Evolutionary conservation across 345 rosid genomes (phyloP).

Genomic region (Microcos paniculata): DNA sequence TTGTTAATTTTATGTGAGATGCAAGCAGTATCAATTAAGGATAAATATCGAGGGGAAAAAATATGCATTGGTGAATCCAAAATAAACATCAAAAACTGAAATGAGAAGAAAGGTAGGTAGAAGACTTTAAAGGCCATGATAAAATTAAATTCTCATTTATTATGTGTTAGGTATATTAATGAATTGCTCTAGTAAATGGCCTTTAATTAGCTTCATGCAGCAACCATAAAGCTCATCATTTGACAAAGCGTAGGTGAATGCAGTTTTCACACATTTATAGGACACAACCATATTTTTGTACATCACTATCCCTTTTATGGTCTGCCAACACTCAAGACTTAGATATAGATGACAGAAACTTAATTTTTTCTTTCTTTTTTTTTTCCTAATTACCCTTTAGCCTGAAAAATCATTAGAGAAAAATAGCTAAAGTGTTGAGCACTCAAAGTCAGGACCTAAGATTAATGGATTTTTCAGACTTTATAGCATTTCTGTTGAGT

Average conservation of each 20-base stretch:
- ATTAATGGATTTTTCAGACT: slow-evolving; percentile 4
- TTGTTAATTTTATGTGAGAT: too few relatives aligned
- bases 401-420: not conserved
- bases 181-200: slow-evolving; percentile 31
- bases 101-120: slow-evolving; percentile 30
- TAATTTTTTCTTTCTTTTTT: too few relatives aligned
- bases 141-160: slow-evolving; percentile 38
- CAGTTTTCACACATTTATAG: slow-evolving; percentile 53
- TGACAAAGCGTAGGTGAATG: slow-evolving; percentile 40
- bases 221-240: slow-evolving; percentile 32
- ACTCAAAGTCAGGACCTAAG: not conserved
- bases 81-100: slow-evolving; percentile 15
- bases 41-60: not conserved
- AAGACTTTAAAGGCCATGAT: slow-evolving; percentile 23
- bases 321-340: not conserved
- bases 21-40: too few relatives aligned
- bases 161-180: slow-evolving; percentile 43
- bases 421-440: not conserved
- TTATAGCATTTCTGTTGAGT: not conserved
- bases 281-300: slow-evolving; percentile 34
- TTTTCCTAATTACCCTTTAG: too few relatives aligned
- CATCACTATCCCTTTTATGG: slow-evolving; percentile 13
- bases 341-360: not conserved
- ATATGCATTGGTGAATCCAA: not conserved
- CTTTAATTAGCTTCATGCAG: slow-evolving; percentile 34